Percentiles rank a stretch among this genome's conserved stretches.
These are phyloP conservation scores for Pythium phragmiticola DNA, from an alignment of 352 stramenopile species.

Conservation along the genomic window DNA sequence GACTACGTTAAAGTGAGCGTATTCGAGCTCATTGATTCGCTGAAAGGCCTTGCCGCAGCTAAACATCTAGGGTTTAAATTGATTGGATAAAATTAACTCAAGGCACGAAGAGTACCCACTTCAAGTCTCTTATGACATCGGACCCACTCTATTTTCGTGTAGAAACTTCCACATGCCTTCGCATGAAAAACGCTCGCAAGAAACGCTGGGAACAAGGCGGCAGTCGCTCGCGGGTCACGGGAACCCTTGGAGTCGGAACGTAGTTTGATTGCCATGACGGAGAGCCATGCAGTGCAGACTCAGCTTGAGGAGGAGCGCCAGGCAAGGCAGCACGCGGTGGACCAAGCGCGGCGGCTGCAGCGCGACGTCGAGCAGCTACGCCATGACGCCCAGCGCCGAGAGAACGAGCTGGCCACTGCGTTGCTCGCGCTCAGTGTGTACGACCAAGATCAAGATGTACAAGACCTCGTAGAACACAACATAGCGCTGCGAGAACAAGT, in stretches of 20 bases:
- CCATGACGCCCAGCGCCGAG: constrained; percentile 28
- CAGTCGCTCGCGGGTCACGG: constrained; percentile 1
- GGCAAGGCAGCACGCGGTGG: constrained; percentile 9
- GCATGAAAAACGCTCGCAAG: background rate
- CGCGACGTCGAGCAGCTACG: constrained; percentile 32
- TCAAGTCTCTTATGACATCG: constrained; percentile 13
- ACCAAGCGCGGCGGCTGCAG: constrained; percentile 27
- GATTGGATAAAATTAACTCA: background rate
- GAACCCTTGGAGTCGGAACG: background rate
- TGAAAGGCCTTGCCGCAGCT: background rate
- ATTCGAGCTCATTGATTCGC: background rate
- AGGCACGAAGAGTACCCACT: background rate
- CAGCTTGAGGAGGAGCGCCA: constrained; percentile 21
- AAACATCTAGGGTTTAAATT: too few species aligned
- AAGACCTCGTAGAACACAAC: constrained; percentile 48
- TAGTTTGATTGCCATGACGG: constrained; percentile 13
- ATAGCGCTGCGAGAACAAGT: constrained; percentile 48
- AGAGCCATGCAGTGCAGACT: constrained; percentile 8
- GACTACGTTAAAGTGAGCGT: too few species aligned
- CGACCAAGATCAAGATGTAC: constrained; percentile 30
- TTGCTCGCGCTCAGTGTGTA: constrained; percentile 28
- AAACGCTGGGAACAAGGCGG: background rate
- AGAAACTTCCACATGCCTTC: constrained; percentile 11
- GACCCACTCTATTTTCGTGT: background rate
- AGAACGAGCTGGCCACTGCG: constrained; percentile 32